Conservation (phyloP, 495 filamentous ascomycete genomes). For the Jackrogersella minutella region DNA sequence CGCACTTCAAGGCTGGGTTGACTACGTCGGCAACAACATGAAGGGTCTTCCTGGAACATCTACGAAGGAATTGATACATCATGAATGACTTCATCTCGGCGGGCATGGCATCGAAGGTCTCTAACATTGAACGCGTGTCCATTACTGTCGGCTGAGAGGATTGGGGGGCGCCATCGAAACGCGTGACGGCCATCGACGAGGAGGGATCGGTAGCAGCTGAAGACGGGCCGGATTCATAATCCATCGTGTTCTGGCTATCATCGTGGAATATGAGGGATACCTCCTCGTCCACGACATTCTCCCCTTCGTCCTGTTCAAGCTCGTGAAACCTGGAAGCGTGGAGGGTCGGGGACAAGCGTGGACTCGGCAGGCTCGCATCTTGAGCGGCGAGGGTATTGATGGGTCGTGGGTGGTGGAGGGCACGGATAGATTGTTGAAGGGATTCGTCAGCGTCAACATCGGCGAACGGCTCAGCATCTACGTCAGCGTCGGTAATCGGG, state of each 20-base stretch:
- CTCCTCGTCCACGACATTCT: conserved; percentile 47
- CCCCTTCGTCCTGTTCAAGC: conserved; percentile 50
- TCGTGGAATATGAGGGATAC: conserved; percentile 36
- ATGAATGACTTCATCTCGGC: conserved; percentile 88
- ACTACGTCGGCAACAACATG: conserved; percentile 92
- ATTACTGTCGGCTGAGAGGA: conserved; percentile 54
- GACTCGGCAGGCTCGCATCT: conserved; percentile 92
- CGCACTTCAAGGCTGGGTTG: conserved; percentile 95
- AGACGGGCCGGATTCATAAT: conserved; percentile 32
- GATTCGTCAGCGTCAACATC: conserved; percentile 57
- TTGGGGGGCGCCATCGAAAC: conserved; percentile 24
- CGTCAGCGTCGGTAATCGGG: conserved; percentile 63
- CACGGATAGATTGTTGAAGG: conserved; percentile 49
- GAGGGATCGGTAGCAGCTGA: conserved; percentile 21
- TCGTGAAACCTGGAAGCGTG: conserved; percentile 72
- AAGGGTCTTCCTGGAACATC: conserved; percentile 88
- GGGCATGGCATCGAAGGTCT: conserved; percentile 90
- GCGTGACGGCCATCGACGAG: conserved; percentile 23
- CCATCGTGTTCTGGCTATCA: conserved; percentile 34
- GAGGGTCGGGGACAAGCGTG: conserved; percentile 89
- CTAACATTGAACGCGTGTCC: conserved; percentile 84
- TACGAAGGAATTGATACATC: conserved; percentile 92
- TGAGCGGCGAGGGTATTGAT: conserved; percentile 73
- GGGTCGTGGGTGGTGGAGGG: conserved; percentile 51
- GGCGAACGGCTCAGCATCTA: conserved; percentile 60